phyloP scores from a whole-genome alignment of 176 grass and related monocot genomes.

The Rhynchospora breviuscula region DNA sequence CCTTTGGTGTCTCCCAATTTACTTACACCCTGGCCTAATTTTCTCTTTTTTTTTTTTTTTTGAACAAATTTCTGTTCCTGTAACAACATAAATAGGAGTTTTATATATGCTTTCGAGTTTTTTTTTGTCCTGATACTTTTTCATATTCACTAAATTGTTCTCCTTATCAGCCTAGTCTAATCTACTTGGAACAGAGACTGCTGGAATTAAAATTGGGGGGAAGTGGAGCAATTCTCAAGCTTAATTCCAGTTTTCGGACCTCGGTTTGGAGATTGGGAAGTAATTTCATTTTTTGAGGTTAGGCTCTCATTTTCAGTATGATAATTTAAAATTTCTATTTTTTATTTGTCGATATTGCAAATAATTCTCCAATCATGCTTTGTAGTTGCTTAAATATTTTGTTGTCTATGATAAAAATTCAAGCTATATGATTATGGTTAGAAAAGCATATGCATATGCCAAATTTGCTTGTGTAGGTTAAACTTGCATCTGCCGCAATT shows the following conservation, averaged over 20 bases:
- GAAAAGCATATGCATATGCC: background rate
- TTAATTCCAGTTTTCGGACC: background rate
- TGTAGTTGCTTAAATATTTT: background rate
- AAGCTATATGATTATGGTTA: background rate
- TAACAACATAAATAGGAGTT: background rate
- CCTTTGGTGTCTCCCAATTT: background rate
- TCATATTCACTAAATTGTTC: background rate
- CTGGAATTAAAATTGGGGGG: background rate
- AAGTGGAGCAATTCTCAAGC: background rate
- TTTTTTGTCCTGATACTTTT: background rate
- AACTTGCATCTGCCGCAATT: background rate
- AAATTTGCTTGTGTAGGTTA: background rate
- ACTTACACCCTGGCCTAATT: background rate
- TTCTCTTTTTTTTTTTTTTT: background rate
- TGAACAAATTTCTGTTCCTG: background rate
- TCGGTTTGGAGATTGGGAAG: background rate
- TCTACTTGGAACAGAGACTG: background rate
- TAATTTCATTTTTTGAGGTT: slow-evolving; percentile 4
- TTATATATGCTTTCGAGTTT: background rate
- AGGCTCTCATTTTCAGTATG: background rate
- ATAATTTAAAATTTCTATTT: slow-evolving; percentile 16
- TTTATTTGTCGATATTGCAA: background rate
- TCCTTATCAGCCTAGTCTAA: background rate
- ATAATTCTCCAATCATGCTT: background rate
- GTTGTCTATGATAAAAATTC: background rate